Percentiles rank a stretch among this genome's conserved stretches.
These are phyloP conservation scores for Plasmopara halstedii DNA, from an alignment of 352 stramenopile genomes.

Conservation along the genomic window DNA sequence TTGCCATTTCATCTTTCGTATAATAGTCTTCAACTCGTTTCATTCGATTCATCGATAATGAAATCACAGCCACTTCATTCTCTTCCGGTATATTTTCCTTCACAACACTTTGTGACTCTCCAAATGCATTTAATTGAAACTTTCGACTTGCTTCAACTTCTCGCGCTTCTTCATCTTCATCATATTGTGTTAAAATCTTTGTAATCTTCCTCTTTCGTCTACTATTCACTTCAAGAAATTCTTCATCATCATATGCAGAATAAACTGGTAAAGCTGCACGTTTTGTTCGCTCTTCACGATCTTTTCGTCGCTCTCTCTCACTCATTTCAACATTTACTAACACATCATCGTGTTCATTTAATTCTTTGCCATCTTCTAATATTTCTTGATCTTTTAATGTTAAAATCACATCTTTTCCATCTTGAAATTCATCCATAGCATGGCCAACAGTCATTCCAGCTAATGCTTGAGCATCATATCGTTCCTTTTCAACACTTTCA, in stretches of 20 bases:
- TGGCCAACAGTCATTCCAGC: conserved; percentile 89
- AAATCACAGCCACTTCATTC: conserved; percentile 45
- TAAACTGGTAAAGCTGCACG: conserved; percentile 80
- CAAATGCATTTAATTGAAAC: conserved; percentile 49
- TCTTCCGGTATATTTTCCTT: conserved; percentile 14
- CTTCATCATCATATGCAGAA: conserved; percentile 94
- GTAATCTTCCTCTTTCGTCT: conserved; percentile 26
- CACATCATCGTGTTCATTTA: conserved; percentile 76
- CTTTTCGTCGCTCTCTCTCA: conserved; percentile 51
- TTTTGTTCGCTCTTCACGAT: conserved; percentile 35
- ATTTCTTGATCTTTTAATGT: conserved; percentile 91
- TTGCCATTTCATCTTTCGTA: conserved; percentile 75
- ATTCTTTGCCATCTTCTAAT: conserved; percentile 72
- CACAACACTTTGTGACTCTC: conserved; percentile 13
- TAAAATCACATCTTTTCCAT: conserved; percentile 89
- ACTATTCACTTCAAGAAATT: conserved; percentile 88
- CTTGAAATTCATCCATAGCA: conserved; percentile 77
- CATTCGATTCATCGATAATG: conserved; percentile 42
- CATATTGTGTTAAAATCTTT: conserved; percentile 82
- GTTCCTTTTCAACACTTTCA: conserved; percentile 8
- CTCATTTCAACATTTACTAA: conserved; percentile 82
- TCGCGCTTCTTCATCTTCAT: conserved; percentile 68
- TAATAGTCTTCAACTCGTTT: conserved; percentile 71
- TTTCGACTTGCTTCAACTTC: conserved; percentile 32
- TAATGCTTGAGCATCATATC: conserved; percentile 70